phyloP scores from a whole-genome alignment of 2,329 filamentous ascomycete genomes.

The Fusarium cicatricum region DNA sequence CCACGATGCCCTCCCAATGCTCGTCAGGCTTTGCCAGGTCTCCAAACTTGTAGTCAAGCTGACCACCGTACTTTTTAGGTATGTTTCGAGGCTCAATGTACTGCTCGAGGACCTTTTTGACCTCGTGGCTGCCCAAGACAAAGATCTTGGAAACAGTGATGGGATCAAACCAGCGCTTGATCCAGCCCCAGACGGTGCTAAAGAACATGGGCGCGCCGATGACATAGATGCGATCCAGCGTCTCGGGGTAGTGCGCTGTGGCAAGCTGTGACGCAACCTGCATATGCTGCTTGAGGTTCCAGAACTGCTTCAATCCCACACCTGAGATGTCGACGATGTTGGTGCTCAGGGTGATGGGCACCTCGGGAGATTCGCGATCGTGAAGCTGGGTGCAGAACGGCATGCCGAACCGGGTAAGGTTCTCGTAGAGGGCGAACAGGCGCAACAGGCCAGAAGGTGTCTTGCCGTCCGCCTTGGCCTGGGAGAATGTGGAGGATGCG shows the following conservation, averaged over 20 bases:
- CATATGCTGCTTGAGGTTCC: conserved; percentile 94
- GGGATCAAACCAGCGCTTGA: conserved; percentile 95
- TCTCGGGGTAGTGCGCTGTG: conserved; percentile 95
- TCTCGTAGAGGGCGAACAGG: conserved; percentile 93
- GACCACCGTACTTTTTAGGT: conserved; percentile 88
- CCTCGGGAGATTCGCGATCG: conserved; percentile 75
- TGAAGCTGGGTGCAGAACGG: conserved; percentile 81
- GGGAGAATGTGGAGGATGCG: conserved; percentile 64
- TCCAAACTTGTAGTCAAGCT: conserved; percentile 84
- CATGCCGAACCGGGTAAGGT: conserved; percentile 85
- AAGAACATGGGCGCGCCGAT: conserved; percentile 93
- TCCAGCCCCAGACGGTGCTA: conserved; percentile 92
- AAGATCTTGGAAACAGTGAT: conserved; percentile 97
- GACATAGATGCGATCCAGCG: conserved; percentile 73
- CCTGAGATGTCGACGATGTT: conserved; percentile 94
- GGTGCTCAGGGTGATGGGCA: conserved; percentile 90
- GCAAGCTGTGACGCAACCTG: conserved; percentile 88
- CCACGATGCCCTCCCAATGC: conserved; percentile 56
- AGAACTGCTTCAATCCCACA: conserved; percentile 91
- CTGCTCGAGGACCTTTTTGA: conserved; percentile 76
- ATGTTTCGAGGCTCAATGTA: conserved; percentile 88
- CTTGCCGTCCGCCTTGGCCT: conserved; percentile 71
- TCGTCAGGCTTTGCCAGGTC: conserved; percentile 78
- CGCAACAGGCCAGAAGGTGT: conserved; percentile 80
- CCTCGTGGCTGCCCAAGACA: conserved; percentile 78